phyloP scores from a whole-genome alignment of 78 protist genomes.

The Guillardia theta region DNA sequence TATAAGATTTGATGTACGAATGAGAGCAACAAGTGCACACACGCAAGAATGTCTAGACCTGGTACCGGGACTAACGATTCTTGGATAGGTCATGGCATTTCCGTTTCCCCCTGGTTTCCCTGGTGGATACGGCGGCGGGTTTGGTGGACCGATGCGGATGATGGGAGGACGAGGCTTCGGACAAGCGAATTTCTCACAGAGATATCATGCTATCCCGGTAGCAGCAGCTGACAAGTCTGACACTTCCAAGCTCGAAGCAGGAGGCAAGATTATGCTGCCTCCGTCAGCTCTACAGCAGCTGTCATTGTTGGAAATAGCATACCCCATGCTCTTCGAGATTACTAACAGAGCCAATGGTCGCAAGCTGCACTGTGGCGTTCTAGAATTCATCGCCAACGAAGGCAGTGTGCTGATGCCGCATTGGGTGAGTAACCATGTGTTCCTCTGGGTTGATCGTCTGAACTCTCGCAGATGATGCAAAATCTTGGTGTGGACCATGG shows the following conservation, averaged over 20 bases:
- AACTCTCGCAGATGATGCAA: slow-evolving; percentile 16
- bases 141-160: background rate
- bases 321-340: slow-evolving; percentile 47
- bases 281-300: background rate
- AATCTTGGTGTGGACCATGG: slow-evolving; percentile 34
- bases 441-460: background rate
- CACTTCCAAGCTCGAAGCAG: background rate
- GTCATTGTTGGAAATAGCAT: slow-evolving; percentile 6
- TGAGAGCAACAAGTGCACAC: no score
- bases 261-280: slow-evolving; percentile 8
- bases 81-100: no score
- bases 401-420: slow-evolving; percentile 39
- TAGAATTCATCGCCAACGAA: slow-evolving; percentile 52
- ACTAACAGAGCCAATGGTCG: background rate
- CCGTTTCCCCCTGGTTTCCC: no score
- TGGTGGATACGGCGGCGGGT: background rate
- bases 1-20: no score
- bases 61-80: no score
- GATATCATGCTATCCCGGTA: background rate
- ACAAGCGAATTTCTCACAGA: background rate
- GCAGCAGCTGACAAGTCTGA: background rate
- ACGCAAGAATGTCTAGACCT: no score
- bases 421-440: background rate
- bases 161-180: background rate
- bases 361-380: slow-evolving; percentile 47